These are phyloP conservation scores for Rhodotorula taiwanensis DNA, from an alignment of 768 basidiomycete genomes.

Conservation along the genomic window DNA sequence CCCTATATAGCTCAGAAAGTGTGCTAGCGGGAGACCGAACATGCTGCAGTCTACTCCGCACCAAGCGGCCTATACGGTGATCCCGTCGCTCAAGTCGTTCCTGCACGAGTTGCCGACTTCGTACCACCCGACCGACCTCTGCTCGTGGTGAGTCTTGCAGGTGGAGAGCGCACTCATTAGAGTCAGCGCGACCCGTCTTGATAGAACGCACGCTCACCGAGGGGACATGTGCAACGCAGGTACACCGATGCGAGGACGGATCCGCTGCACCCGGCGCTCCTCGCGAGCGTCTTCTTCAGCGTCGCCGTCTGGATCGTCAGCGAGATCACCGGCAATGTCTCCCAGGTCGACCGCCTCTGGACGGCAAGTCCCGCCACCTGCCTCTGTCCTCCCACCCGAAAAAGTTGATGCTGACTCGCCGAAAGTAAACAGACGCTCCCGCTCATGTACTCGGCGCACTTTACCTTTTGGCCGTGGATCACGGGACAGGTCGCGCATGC, in stretches of 20 bases:
- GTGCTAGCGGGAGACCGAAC: no score
- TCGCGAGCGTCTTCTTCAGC: neutral
- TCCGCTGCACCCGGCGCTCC: conserved; percentile 34
- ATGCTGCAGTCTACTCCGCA: neutral
- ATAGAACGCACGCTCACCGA: no score
- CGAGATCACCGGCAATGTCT: conserved; percentile 55
- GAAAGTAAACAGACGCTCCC: conserved; percentile 52
- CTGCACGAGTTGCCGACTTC: neutral
- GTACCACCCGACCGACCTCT: neutral
- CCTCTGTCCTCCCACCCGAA: no score
- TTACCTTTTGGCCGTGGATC: conserved; percentile 52
- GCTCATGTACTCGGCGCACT: conserved; percentile 72
- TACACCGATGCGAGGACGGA: conserved; percentile 1
- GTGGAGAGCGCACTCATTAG: neutral
- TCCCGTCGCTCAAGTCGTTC: conserved; percentile 2
- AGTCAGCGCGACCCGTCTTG: no score
- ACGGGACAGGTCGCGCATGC: conserved; percentile 16
- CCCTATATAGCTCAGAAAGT: no score
- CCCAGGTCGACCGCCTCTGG: conserved; percentile 77
- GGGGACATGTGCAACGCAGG: no score
- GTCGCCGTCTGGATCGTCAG: conserved; percentile 18
- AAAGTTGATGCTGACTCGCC: no score
- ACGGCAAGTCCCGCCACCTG: conserved; percentile 40
- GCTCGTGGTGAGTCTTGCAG: neutral
- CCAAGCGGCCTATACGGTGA: neutral